Evolutionary conservation across 2,329 filamentous ascomycete species (phyloP).

Genomic region (Trichothecium sympodiale): DNA sequence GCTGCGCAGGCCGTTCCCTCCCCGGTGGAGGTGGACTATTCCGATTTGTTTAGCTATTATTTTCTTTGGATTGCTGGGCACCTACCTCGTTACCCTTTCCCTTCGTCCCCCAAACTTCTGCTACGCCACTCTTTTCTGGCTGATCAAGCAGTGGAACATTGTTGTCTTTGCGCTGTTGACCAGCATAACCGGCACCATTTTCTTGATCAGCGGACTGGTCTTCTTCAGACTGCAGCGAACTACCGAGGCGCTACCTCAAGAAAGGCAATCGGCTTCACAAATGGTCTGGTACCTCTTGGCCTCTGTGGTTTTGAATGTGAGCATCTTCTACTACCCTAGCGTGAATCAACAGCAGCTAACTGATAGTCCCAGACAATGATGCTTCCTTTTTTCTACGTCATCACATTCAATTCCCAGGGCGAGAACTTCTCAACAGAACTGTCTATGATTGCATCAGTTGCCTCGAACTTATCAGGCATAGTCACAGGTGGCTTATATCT

Average conservation of each 20-base stretch:
- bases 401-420: conserved; percentile 30
- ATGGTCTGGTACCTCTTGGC: conserved; percentile 59
- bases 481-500: conserved; percentile 55
- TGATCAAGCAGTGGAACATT: conserved; percentile 48
- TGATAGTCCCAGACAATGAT: conserved; percentile 37
- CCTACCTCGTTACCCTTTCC: conserved; percentile 47
- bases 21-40: conserved; percentile 48
- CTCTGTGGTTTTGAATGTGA: conserved; percentile 45
- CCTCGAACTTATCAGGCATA: conserved; percentile 54
- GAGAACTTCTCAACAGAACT: conserved; percentile 28
- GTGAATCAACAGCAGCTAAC: background rate
- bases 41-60: conserved; percentile 43
- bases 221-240: conserved; percentile 46
- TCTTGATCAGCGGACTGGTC: conserved; percentile 39
- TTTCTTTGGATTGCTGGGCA: conserved; percentile 37
- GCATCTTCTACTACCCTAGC: conserved; percentile 12
- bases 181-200: conserved; percentile 36
- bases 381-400: conserved; percentile 51
- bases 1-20: conserved; percentile 42
- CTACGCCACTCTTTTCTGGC: conserved; percentile 59
- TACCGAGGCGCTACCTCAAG: conserved; percentile 41
- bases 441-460: conserved; percentile 53
- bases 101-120: conserved; percentile 47
- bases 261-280: conserved; percentile 53
- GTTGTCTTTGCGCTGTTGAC: conserved; percentile 44